Evolutionary conservation across 495 filamentous ascomycete genomes (phyloP).

Genomic region (Bathelium albidoporum): DNA sequence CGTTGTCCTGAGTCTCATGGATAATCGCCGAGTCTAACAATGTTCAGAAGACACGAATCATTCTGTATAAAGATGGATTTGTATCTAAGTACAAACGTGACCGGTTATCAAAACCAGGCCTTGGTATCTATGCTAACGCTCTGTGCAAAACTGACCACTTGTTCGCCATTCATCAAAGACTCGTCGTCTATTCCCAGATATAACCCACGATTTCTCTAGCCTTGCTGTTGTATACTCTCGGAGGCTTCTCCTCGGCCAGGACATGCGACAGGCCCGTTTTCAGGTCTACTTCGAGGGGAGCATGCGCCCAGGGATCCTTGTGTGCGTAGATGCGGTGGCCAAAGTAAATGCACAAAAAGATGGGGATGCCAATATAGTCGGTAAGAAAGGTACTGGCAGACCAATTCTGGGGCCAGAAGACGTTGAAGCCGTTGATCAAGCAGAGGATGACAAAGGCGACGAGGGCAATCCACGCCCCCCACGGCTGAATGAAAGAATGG

Average conservation of each 20-base stretch:
- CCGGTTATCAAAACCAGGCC: background rate
- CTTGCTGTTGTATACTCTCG: background rate
- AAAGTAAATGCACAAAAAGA: conserved; percentile 26
- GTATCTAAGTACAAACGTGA: background rate
- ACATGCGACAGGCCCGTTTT: conserved; percentile 44
- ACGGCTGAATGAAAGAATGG: conserved; percentile 40
- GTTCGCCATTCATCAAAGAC: background rate
- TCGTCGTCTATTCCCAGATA: background rate
- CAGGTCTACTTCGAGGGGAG: conserved; percentile 46
- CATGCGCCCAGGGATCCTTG: conserved; percentile 44
- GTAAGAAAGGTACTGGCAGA: conserved; percentile 46
- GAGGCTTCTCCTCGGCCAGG: conserved; percentile 40
- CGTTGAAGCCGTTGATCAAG: conserved; percentile 53
- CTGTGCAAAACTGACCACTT: background rate
- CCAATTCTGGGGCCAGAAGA: conserved; percentile 50
- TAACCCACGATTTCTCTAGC: background rate
- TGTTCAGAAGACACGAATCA: too few species aligned
- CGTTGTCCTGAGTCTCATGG: too few species aligned
- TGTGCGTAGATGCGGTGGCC: conserved; percentile 33
- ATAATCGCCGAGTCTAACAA: too few species aligned
- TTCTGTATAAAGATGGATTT: background rate
- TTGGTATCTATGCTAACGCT: background rate
- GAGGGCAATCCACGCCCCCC: conserved; percentile 40
- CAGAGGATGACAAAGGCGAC: conserved; percentile 41
- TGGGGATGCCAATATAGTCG: conserved; percentile 45